phyloP scores from a whole-genome alignment of 2,329 filamentous ascomycete species.

The Pseudogymnoascus sp. region DNA sequence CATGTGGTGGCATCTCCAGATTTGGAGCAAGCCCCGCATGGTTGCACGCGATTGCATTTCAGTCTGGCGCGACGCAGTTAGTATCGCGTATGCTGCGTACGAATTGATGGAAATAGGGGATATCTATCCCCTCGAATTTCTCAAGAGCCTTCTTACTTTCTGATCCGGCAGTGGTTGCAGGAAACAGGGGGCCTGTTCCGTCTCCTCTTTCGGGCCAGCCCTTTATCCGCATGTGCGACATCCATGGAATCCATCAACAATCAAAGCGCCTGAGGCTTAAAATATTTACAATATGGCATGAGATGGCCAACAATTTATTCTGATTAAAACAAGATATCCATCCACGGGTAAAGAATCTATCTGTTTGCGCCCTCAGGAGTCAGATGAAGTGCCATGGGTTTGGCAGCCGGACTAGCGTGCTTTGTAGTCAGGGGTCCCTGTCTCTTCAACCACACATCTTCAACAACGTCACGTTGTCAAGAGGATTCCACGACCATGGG shows the following conservation, averaged over 20 bases:
- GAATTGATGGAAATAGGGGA: neutral
- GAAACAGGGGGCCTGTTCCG: constrained; percentile 4
- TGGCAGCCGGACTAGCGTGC: neutral
- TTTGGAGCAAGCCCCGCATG: constrained; percentile 18
- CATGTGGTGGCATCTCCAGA: constrained; percentile 18
- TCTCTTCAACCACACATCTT: neutral
- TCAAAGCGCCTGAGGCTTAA: neutral
- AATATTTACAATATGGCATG: neutral
- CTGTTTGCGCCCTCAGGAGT: neutral
- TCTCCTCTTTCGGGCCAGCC: constrained; percentile 5
- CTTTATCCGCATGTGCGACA: neutral
- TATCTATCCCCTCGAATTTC: neutral
- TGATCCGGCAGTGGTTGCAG: constrained; percentile 8
- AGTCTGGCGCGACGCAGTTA: neutral
- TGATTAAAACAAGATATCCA: neutral
- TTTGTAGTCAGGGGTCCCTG: neutral
- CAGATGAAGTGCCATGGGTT: neutral
- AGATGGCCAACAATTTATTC: neutral
- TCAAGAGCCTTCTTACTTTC: neutral
- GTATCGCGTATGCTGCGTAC: neutral
- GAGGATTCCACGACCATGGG: neutral
- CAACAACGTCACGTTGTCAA: neutral
- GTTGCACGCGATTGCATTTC: constrained; percentile 14
- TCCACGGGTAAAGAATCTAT: neutral
- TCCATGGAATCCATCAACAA: constrained; percentile 1